These are phyloP conservation scores for Hyphodiscus hymeniophilus DNA, from an alignment of 495 filamentous ascomycete genomes.

Conservation along the genomic window DNA sequence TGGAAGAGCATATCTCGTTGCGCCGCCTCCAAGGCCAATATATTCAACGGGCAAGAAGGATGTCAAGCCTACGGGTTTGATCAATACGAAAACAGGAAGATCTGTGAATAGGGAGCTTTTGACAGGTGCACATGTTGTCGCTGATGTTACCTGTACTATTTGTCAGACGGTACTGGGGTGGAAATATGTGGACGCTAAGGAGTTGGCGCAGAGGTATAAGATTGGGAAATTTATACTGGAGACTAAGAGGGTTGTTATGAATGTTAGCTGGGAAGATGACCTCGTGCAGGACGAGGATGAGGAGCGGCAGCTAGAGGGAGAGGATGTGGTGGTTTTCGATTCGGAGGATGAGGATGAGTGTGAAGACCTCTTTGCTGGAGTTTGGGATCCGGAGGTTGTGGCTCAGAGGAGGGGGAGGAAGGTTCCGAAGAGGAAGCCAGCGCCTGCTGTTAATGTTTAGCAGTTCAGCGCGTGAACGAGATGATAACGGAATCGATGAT, in stretches of 20 bases:
- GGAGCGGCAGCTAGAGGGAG: conserved; percentile 10
- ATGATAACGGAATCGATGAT: too few relatives aligned
- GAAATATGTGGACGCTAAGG: conserved; percentile 86
- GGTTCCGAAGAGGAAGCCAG: conserved; percentile 17
- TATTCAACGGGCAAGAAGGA: conserved; percentile 7
- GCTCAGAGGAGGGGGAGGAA: conserved; percentile 53
- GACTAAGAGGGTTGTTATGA: conserved; percentile 60
- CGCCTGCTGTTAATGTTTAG: too few relatives aligned
- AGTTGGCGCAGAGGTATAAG: conserved; percentile 80
- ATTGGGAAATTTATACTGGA: conserved; percentile 96
- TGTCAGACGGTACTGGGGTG: conserved; percentile 72
- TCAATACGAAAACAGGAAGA: conserved; percentile 39
- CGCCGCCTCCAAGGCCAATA: conserved; percentile 31
- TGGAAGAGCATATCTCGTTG: conserved; percentile 83
- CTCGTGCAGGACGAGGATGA: conserved; percentile 10
- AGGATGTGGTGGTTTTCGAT: conserved; percentile 61
- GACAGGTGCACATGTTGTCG: conserved; percentile 64
- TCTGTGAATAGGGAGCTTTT: conserved; percentile 65
- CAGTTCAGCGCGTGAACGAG: too few relatives aligned
- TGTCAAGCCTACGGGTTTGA: conserved; percentile 18
- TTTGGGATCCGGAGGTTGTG: conserved; percentile 70
- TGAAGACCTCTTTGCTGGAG: conserved; percentile 82
- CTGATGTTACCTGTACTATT: conserved; percentile 45
- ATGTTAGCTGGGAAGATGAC: conserved; percentile 59
- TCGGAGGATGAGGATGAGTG: conserved; percentile 91